Evolutionary conservation across 768 basidiomycete genomes (phyloP).

Genomic region (Suillus plorans): DNA sequence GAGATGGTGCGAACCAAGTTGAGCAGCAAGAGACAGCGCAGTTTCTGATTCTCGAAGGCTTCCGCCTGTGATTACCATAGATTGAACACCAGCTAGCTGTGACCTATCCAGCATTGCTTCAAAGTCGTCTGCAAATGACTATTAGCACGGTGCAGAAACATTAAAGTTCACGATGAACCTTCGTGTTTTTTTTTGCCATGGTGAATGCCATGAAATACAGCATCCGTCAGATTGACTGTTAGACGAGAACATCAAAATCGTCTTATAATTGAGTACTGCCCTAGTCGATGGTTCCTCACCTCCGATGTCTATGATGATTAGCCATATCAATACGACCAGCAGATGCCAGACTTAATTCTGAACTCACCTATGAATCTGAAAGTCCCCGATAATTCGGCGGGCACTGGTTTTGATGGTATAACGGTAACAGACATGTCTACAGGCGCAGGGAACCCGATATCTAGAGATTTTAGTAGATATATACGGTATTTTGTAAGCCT

Average conservation of each 20-base stretch:
- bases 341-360: too few relatives aligned
- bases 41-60: conserved; percentile 61
- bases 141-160: background rate
- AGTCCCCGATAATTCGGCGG: conserved; percentile 14
- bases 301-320: conserved; percentile 35
- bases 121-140: conserved; percentile 54
- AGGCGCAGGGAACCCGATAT: background rate
- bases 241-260: background rate
- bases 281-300: conserved; percentile 22
- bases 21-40: conserved; percentile 59
- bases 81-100: conserved; percentile 56
- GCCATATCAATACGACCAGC: conserved; percentile 9
- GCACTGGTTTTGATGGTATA: conserved; percentile 19
- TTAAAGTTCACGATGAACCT: conserved; percentile 30
- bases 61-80: conserved; percentile 77
- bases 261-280: too few relatives aligned
- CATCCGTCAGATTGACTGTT: conserved; percentile 56
- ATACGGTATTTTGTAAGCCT: too few relatives aligned
- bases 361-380: conserved; percentile 35
- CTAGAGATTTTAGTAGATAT: too few relatives aligned
- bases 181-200: conserved; percentile 50
- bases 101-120: conserved; percentile 56
- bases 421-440: conserved; percentile 27
- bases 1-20: conserved; percentile 42
- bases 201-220: conserved; percentile 53